These are phyloP conservation scores for Mycothermus thermophilus DNA, from an alignment of 495 filamentous ascomycete species.

Conservation along the genomic window DNA sequence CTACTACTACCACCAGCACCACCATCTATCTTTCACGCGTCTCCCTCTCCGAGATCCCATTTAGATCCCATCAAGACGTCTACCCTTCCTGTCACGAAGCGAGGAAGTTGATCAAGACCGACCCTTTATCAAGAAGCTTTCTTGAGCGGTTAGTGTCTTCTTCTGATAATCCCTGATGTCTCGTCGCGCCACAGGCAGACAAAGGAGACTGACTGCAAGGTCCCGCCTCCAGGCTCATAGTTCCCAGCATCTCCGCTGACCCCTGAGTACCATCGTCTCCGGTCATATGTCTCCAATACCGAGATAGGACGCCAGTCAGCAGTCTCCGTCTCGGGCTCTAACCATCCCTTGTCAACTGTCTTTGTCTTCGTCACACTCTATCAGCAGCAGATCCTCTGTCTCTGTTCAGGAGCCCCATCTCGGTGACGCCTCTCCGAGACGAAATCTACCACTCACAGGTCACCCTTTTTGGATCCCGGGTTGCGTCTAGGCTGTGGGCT, in stretches of 20 bases:
- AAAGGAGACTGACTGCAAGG: conserved; percentile 17
- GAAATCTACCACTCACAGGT: conserved; percentile 7
- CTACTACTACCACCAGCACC: not conserved
- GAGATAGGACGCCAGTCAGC: conserved; percentile 5
- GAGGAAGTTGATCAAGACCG: conserved; percentile 2
- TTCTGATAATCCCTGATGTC: conserved; percentile 8
- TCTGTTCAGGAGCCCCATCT: too few relatives aligned
- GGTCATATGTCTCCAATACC: conserved; percentile 14
- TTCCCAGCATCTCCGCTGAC: conserved; percentile 9
- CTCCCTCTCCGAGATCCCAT: not conserved
- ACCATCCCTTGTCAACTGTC: not conserved
- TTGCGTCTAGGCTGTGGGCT: too few relatives aligned
- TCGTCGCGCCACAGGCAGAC: conserved; percentile 11
- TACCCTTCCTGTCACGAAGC: not conserved
- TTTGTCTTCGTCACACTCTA: conserved; percentile 1
- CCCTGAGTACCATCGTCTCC: conserved; percentile 11
- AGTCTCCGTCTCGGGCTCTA: conserved; percentile 8
- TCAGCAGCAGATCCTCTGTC: too few relatives aligned
- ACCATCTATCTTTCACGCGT: too few relatives aligned
- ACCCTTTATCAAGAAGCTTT: not conserved
- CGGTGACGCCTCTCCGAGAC: not conserved
- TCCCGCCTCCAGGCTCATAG: conserved; percentile 3
- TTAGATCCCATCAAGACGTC: not conserved
- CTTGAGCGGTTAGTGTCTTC: conserved; percentile 6
- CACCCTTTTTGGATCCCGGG: too few relatives aligned